These are phyloP conservation scores for Ophiosphaerella narmari DNA, from an alignment of 2,329 filamentous ascomycete species.

Conservation along the genomic window DNA sequence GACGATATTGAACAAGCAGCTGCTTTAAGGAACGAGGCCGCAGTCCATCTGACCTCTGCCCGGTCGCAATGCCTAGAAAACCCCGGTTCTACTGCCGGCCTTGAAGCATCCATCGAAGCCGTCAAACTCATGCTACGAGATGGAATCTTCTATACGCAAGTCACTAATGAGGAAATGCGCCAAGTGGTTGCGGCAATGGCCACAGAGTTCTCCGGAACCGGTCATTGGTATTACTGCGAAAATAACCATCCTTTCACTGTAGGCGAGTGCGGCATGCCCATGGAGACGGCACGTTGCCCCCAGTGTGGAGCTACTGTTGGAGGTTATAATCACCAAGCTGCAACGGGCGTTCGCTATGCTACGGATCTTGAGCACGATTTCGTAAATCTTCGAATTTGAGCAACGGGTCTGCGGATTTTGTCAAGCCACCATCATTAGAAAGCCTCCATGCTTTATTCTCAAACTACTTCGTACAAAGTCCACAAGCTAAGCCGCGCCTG, in stretches of 20 bases:
- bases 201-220: slow-evolving; percentile 47
- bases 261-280: slow-evolving; percentile 69
- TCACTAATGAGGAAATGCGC: slow-evolving; percentile 49
- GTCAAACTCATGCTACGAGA: slow-evolving; percentile 45
- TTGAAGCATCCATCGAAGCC: no score
- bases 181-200: slow-evolving; percentile 49
- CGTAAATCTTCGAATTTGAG: no score
- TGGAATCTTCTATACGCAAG: slow-evolving; percentile 46
- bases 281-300: slow-evolving; percentile 65
- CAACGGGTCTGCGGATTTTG: no score
- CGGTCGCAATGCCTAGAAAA: no score
- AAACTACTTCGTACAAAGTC: no score
- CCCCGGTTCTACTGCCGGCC: no score
- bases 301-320: slow-evolving; percentile 65
- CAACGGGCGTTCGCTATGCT: slow-evolving; percentile 58
- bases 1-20: no score
- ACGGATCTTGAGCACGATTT: slow-evolving; percentile 51
- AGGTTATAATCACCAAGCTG: slow-evolving; percentile 57
- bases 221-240: slow-evolving; percentile 65
- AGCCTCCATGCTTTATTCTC: no score
- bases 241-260: slow-evolving; percentile 66
- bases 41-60: no score
- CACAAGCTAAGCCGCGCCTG: no score
- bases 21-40: no score
- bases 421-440: no score